These are phyloP conservation scores for Ostreobium quekettii DNA, from an alignment of 139 green algal species.

Conservation along the genomic window DNA sequence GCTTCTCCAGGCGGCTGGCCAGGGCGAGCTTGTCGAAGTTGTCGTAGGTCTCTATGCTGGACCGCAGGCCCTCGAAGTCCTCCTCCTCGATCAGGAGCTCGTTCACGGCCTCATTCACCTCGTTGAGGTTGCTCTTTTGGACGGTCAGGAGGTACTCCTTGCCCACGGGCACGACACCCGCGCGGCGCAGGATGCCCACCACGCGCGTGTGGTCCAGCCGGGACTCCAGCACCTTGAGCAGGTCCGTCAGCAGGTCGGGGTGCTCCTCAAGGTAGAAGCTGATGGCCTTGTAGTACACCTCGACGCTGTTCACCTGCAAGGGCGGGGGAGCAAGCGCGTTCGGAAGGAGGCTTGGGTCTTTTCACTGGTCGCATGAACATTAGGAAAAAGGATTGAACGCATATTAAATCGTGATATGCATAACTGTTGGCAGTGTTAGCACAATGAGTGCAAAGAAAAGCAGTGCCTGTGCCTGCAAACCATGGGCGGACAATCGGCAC, in stretches of 20 bases:
- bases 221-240: constrained; percentile 81
- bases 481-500: no score
- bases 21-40: constrained; percentile 87
- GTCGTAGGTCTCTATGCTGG: constrained; percentile 88
- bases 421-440: no score
- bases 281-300: constrained; percentile 92
- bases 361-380: no score
- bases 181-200: constrained; percentile 84
- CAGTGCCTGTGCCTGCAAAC: no score
- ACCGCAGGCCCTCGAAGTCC: constrained; percentile 71
- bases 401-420: no score
- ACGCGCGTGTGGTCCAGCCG: constrained; percentile 89
- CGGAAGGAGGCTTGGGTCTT: not conserved
- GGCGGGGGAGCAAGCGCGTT: not conserved
- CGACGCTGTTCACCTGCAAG: constrained; percentile 40
- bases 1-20: constrained; percentile 67
- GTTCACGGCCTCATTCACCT: constrained; percentile 89
- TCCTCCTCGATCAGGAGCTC: constrained; percentile 94
- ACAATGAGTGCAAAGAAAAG: no score
- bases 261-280: constrained; percentile 96
- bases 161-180: constrained; percentile 80
- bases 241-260: constrained; percentile 88
- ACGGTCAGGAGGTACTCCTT: constrained; percentile 93
- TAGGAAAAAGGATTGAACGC: no score
- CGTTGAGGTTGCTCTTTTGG: constrained; percentile 83